A percentile compares a stretch with the other conserved stretches of the same genome.
Conservation (phyloP, 1,284 basidiomycete genomes). For the Trichosporon coremiiforme region DNA sequence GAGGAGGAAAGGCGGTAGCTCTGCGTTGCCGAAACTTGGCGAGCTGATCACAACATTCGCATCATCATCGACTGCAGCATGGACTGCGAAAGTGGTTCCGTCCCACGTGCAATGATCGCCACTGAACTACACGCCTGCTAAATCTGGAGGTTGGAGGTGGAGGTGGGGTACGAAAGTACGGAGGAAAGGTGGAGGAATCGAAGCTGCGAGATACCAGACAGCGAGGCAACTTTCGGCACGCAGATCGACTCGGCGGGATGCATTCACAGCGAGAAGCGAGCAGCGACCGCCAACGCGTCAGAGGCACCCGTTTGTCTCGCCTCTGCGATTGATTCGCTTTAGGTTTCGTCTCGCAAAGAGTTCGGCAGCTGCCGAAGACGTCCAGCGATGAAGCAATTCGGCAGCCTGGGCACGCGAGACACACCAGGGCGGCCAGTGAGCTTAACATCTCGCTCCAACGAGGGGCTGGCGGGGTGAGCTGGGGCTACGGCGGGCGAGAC, state of each 20-base stretch:
- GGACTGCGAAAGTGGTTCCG: conserved; percentile 2
- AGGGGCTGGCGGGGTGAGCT: too few species aligned
- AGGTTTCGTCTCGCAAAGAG: neutral
- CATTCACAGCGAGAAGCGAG: neutral
- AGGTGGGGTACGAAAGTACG: neutral
- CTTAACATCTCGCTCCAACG: neutral
- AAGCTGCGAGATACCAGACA: neutral
- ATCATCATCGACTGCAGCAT: neutral
- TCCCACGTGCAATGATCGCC: conserved; percentile 15
- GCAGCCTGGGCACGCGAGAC: neutral
- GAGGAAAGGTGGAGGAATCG: conserved; percentile 9
- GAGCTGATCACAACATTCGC: conserved; percentile 12
- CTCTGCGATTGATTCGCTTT: neutral
- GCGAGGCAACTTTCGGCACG: neutral
- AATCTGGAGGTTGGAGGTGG: neutral
- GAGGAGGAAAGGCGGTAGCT: neutral
- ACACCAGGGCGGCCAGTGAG: neutral
- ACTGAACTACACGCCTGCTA: neutral
- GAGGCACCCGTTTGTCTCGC: neutral
- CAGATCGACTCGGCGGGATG: neutral
- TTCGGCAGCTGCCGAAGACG: neutral
- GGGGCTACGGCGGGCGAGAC: too few species aligned
- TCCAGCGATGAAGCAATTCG: neutral
- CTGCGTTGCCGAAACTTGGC: neutral
- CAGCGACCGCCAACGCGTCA: neutral